Evolutionary conservation across 257 asterid species (phyloP).

Genomic region (Solanum corneliomulleri): DNA sequence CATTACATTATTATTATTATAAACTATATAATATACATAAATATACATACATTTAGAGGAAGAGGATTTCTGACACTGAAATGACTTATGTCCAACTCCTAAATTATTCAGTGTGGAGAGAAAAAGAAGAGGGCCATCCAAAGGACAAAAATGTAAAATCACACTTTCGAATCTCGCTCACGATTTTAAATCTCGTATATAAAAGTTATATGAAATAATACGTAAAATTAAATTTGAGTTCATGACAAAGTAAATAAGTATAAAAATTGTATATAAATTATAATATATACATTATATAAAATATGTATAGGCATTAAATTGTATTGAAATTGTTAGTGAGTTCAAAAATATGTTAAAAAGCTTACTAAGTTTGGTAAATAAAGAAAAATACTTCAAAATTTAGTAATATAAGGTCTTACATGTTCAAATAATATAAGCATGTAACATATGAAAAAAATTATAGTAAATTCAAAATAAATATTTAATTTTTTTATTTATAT

Average conservation of each 20-base stretch:
- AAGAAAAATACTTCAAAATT: neutral
- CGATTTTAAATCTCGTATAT: neutral
- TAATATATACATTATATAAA: neutral
- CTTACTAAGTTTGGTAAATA: neutral
- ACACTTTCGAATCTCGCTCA: neutral
- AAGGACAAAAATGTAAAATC: neutral
- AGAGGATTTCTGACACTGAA: slow-evolving; percentile 29
- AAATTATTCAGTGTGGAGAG: neutral
- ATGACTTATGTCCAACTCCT: slow-evolving; percentile 34
- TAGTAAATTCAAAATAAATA: no score
- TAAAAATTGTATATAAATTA: neutral
- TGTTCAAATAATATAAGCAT: neutral
- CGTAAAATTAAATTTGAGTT: no score
- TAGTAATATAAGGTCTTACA: neutral
- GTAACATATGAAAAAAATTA: neutral
- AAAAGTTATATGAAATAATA: no score
- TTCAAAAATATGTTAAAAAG: neutral
- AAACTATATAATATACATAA: no score
- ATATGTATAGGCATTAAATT: neutral
- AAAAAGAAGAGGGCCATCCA: neutral
- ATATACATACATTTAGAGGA: neutral
- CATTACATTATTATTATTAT: neutral
- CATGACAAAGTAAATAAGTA: neutral
- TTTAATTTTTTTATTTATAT: no score
- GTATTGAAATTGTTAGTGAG: neutral